phyloP scores from a whole-genome alignment of 176 grass and related monocot species.

The Sorghum bicolor region DNA sequence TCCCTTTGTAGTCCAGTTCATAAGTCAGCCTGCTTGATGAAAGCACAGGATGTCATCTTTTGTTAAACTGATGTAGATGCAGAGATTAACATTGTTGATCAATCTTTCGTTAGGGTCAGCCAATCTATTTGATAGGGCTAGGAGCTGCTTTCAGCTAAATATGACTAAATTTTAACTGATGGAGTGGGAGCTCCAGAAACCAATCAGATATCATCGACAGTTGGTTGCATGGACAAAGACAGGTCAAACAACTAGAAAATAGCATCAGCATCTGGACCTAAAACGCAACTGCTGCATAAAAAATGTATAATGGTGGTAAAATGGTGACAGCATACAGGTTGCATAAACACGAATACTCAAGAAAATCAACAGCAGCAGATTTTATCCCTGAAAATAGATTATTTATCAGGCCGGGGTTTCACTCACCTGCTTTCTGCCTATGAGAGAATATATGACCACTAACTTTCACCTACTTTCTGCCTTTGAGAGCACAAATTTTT shows the following conservation, averaged over 20 bases:
- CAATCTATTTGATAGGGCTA: background rate
- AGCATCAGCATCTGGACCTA: background rate
- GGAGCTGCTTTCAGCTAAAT: background rate
- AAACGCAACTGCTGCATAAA: background rate
- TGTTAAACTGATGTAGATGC: background rate
- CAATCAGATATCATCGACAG: background rate
- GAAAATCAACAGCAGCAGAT: background rate
- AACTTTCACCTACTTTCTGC: background rate
- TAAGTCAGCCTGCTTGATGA: conserved; percentile 68
- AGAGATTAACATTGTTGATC: background rate
- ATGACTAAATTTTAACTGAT: background rate
- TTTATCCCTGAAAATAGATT: background rate
- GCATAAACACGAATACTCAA: background rate
- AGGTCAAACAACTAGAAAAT: background rate
- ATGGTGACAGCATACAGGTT: background rate
- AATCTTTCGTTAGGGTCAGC: background rate
- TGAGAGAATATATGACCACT: background rate
- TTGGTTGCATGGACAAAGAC: background rate
- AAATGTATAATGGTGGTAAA: background rate
- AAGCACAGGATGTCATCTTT: background rate
- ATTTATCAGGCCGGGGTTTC: background rate
- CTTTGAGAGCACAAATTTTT: background rate
- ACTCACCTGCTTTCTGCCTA: background rate
- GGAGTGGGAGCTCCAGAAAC: background rate
- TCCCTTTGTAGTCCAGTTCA: conserved; percentile 92